phyloP scores from a whole-genome alignment of 1,284 basidiomycete species.

The Waitea zeae region DNA sequence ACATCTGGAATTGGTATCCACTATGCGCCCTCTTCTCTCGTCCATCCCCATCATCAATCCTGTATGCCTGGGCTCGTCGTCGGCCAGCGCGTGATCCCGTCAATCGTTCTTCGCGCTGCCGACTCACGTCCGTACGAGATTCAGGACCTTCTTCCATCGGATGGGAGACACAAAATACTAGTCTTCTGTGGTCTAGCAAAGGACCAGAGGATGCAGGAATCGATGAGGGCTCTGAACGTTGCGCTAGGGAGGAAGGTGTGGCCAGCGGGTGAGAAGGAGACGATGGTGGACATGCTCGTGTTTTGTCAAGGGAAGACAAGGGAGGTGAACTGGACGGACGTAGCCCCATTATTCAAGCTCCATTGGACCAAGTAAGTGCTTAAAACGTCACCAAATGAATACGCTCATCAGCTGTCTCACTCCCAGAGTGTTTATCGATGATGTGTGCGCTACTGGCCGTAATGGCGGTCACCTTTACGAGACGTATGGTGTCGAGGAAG shows the following conservation, averaged over 20 bases:
- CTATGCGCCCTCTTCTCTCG: slow-evolving; percentile 37
- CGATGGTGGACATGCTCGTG: slow-evolving; percentile 39
- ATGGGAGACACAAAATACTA: slow-evolving; percentile 58
- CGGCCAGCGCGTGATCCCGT: slow-evolving; percentile 43
- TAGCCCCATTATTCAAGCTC: slow-evolving; percentile 32
- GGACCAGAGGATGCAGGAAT: slow-evolving; percentile 21
- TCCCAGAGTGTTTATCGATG: slow-evolving; percentile 18
- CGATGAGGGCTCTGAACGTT: slow-evolving; percentile 27
- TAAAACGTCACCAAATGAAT: no score
- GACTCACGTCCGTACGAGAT: slow-evolving; percentile 46
- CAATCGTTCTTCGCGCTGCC: slow-evolving; percentile 41
- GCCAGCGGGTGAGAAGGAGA: no score
- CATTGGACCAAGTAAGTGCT: slow-evolving; percentile 57
- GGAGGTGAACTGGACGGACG: slow-evolving; percentile 24
- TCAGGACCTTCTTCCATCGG: slow-evolving; percentile 50
- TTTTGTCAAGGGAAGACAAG: slow-evolving; percentile 29
- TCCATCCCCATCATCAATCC: slow-evolving; percentile 23
- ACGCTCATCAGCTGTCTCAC: no score
- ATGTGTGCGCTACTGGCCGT: slow-evolving; percentile 16
- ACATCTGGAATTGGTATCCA: slow-evolving; percentile 49
- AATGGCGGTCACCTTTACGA: slow-evolving; percentile 24
- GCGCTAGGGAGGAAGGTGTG: slow-evolving; percentile 13
- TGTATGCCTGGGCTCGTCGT: slow-evolving; percentile 28
- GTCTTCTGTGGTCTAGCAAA: slow-evolving; percentile 54
- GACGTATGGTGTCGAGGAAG: slow-evolving; percentile 32